These are phyloP conservation scores for Chaetomium globosum DNA, from an alignment of 2,329 filamentous ascomycete species.

Conservation along the genomic window DNA sequence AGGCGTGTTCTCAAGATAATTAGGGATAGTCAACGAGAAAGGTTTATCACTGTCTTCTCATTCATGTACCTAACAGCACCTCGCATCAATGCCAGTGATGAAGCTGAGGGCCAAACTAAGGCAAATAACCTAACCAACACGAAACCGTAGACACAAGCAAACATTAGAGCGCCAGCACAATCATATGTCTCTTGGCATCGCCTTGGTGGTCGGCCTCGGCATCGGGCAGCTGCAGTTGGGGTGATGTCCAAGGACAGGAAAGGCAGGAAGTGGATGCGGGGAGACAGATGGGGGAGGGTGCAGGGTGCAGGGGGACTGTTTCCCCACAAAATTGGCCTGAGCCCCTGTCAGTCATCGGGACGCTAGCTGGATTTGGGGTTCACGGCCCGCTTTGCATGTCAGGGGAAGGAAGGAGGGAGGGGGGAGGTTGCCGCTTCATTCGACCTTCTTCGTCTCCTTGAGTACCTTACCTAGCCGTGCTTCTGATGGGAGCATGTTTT, in stretches of 20 bases:
- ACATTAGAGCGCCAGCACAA: not conserved
- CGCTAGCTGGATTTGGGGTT: constrained; percentile 11
- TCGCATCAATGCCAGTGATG: too few relatives aligned
- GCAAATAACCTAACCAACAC: not conserved
- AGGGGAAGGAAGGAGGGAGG: not conserved
- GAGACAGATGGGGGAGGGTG: constrained; percentile 1
- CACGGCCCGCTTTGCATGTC: not conserved
- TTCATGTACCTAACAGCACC: too few relatives aligned
- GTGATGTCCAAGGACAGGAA: not conserved
- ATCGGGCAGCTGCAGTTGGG: not conserved
- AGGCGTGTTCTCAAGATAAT: too few relatives aligned
- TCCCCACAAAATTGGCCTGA: constrained; percentile 8
- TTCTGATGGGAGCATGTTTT: not conserved
- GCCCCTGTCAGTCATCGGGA: not conserved
- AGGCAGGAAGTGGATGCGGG: constrained; percentile 11
- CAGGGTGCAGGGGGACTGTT: not conserved
- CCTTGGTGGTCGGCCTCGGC: constrained; percentile 9
- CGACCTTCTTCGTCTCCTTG: not conserved
- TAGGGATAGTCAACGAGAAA: too few relatives aligned
- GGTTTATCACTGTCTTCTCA: too few relatives aligned
- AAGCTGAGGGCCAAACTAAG: not conserved
- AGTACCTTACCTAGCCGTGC: not conserved
- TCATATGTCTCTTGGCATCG: constrained; percentile 20
- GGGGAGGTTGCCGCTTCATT: not conserved
- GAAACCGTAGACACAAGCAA: too few relatives aligned